phyloP scores from a whole-genome alignment of 768 basidiomycete species.

The Neoboletus brunneissimus region DNA sequence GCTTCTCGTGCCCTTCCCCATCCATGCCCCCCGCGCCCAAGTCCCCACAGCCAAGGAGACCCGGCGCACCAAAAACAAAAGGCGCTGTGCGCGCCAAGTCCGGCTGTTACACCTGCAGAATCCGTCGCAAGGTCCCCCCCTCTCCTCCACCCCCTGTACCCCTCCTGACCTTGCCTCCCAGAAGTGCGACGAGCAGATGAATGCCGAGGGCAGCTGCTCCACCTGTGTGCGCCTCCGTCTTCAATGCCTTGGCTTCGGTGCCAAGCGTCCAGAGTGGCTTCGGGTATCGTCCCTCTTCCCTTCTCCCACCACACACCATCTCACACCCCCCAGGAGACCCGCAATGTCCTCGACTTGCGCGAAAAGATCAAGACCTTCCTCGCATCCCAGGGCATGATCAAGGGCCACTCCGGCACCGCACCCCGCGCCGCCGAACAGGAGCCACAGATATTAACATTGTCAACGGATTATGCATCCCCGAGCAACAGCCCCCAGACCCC shows the following conservation, averaged over 20 bases:
- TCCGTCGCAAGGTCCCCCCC: conserved; percentile 72
- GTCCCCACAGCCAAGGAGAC: conserved; percentile 38
- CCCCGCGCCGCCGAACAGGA: conserved; percentile 57
- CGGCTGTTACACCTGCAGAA: conserved; percentile 86
- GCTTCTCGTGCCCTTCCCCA: not conserved
- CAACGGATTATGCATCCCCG: conserved; percentile 41
- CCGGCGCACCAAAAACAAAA: conserved; percentile 69
- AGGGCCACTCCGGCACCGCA: conserved; percentile 75
- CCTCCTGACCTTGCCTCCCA: conserved; percentile 31
- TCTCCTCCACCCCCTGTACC: conserved; percentile 1
- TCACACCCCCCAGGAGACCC: conserved; percentile 52
- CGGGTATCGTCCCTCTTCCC: conserved; percentile 46
- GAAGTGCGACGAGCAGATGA: conserved; percentile 83
- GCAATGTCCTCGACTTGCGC: conserved; percentile 63
- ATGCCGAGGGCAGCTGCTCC: conserved; percentile 59
- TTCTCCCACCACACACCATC: not conserved
- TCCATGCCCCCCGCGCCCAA: conserved; percentile 40
- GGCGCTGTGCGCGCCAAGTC: conserved; percentile 83
- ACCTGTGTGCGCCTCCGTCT: conserved; percentile 78
- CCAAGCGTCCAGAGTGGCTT: conserved; percentile 83
- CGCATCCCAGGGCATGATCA: conserved; percentile 84
- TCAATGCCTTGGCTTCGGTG: conserved; percentile 84
- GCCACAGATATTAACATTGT: conserved; percentile 51
- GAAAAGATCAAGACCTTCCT: conserved; percentile 80
- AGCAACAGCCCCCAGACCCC: conserved; percentile 44